phyloP scores from a whole-genome alignment of 129 eudicot genomes.

The Glebionis coronaria region DNA sequence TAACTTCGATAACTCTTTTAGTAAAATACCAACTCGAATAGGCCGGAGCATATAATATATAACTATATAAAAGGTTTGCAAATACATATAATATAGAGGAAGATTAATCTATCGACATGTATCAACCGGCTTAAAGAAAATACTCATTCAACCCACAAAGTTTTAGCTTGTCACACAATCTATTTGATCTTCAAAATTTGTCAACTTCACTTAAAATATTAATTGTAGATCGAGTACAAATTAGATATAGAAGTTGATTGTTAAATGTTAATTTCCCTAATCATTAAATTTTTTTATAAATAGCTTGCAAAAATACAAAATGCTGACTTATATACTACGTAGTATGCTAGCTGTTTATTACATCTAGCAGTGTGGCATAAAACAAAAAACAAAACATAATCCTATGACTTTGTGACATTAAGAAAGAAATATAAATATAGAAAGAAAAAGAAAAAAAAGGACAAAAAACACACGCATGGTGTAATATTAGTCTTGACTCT shows the following conservation, averaged over 20 bases:
- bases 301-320: not conserved
- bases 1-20: too few species aligned
- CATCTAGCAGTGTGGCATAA: slow-evolving; percentile 16
- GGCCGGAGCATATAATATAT: too few species aligned
- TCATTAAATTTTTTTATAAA: not conserved
- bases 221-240: not conserved
- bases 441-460: not conserved
- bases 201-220: too few species aligned
- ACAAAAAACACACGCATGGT: slow-evolving; percentile 26
- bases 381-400: slow-evolving; percentile 22
- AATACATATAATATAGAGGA: too few species aligned
- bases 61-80: too few species aligned
- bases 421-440: slow-evolving; percentile 3
- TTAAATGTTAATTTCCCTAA: not conserved
- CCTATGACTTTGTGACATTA: slow-evolving; percentile 20
- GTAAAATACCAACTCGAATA: too few species aligned
- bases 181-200: too few species aligned
- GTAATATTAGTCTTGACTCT: slow-evolving; percentile 48
- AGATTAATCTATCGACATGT: too few species aligned
- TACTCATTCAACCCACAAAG: too few species aligned
- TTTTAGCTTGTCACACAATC: too few species aligned
- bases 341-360: slow-evolving; percentile 9
- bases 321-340: slow-evolving; percentile 10
- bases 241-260: not conserved
- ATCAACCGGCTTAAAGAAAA: too few species aligned